These are phyloP conservation scores for Xerocomellus chrysenteron DNA, from an alignment of 768 basidiomycete genomes.

Conservation along the genomic window DNA sequence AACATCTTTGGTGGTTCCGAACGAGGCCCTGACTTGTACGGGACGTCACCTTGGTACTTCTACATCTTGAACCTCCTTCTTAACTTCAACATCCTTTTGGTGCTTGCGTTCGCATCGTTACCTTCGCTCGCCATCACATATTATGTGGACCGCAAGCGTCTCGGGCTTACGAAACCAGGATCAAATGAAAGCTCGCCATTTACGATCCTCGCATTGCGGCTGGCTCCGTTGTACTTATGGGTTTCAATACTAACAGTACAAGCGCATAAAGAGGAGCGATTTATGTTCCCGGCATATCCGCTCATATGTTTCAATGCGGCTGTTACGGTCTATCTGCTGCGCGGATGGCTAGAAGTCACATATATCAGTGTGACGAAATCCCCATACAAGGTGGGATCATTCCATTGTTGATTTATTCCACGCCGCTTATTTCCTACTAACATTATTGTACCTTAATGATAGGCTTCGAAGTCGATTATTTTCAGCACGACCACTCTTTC, in stretches of 20 bases:
- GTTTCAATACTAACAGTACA: constrained; percentile 73
- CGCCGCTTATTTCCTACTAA: constrained; percentile 1
- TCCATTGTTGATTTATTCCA: background rate
- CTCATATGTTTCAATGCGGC: constrained; percentile 93
- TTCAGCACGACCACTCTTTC: constrained; percentile 77
- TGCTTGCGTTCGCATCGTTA: constrained; percentile 77
- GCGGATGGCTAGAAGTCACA: constrained; percentile 80
- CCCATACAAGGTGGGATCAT: constrained; percentile 68
- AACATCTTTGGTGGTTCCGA: constrained; percentile 83
- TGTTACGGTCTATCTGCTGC: constrained; percentile 77
- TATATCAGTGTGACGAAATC: constrained; percentile 80
- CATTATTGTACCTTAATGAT: background rate
- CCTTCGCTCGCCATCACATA: constrained; percentile 78
- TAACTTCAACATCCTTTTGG: constrained; percentile 89
- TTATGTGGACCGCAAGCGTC: constrained; percentile 70
- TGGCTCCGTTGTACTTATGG: constrained; percentile 96
- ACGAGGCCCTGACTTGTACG: constrained; percentile 90
- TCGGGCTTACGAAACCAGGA: constrained; percentile 52
- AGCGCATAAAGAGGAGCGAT: constrained; percentile 97
- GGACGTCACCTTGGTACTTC: constrained; percentile 83
- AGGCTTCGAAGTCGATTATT: constrained; percentile 76
- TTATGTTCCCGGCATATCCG: constrained; percentile 94
- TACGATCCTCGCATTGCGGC: constrained; percentile 67
- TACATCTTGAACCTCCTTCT: constrained; percentile 87
- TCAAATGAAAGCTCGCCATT: constrained; percentile 75